phyloP scores from a whole-genome alignment of 371 early-diverging fungal species.

The Mortierella sp. region DNA sequence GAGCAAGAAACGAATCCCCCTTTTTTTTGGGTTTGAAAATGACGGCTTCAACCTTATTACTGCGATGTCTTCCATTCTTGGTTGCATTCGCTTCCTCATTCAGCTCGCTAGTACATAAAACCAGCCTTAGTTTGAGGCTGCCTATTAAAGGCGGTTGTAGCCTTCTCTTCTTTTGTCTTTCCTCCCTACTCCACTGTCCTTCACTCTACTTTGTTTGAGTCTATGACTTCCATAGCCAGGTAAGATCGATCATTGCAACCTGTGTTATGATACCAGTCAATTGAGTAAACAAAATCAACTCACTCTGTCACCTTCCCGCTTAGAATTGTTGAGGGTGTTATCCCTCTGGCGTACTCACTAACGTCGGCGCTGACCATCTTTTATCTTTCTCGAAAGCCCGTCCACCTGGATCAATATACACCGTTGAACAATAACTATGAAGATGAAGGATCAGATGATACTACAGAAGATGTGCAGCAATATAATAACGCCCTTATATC shows the following conservation, averaged over 20 bases:
- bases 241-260: no score
- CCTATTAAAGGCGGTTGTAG: neutral
- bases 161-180: neutral
- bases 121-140: no score
- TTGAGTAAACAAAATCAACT: neutral
- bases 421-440: conserved; percentile 25
- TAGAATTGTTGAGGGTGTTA: conserved; percentile 30
- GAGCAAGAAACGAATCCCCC: neutral
- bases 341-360: conserved; percentile 40
- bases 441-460: conserved; percentile 8
- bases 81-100: conserved; percentile 1
- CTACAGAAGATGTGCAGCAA: conserved; percentile 3
- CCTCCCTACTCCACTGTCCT: neutral
- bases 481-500: neutral
- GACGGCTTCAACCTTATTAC: neutral
- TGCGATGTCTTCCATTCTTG: conserved; percentile 25
- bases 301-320: neutral
- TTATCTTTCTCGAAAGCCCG: conserved; percentile 38
- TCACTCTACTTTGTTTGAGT: neutral
- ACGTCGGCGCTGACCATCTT: conserved; percentile 31
- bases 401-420: conserved; percentile 42
- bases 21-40: neutral
- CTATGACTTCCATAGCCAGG: conserved; percentile 22
- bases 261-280: no score
- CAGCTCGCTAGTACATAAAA: neutral